A percentile compares a stretch with the other conserved stretches of the same genome.
These are phyloP conservation scores for Sclerotinia subarctica DNA, from an alignment of 2,329 filamentous ascomycete species.

Conservation along the genomic window DNA sequence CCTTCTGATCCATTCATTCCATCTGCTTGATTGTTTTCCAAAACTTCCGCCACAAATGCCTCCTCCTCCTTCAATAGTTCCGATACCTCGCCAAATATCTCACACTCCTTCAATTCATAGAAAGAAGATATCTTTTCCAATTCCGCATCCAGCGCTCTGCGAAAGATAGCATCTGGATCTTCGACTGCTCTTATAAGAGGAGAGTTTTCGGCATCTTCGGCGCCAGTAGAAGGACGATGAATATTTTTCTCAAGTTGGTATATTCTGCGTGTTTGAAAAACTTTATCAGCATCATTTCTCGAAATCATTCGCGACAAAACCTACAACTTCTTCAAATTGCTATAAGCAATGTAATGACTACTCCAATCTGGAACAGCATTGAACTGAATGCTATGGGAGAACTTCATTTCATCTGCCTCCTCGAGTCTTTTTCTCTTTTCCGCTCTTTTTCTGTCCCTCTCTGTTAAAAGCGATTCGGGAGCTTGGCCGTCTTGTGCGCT, in stretches of 20 bases:
- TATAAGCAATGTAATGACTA: constrained; percentile 96
- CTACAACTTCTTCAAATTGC: constrained; percentile 96
- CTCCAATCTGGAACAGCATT: constrained; percentile 99
- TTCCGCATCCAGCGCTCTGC: constrained; percentile 77
- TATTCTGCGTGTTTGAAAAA: constrained; percentile 56
- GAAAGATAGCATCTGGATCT: constrained; percentile 80
- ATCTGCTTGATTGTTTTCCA: constrained; percentile 36
- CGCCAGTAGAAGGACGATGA: constrained; percentile 55
- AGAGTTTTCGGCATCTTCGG: constrained; percentile 75
- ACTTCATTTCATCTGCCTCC: constrained; percentile 90
- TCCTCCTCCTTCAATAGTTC: constrained; percentile 75
- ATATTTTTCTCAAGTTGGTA: constrained; percentile 89
- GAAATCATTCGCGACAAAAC: constrained; percentile 39
- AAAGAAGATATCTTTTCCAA: constrained; percentile 93
- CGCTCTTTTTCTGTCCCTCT: constrained; percentile 45
- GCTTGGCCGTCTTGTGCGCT: constrained; percentile 19
- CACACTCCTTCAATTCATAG: constrained; percentile 82
- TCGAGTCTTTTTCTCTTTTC: constrained; percentile 70
- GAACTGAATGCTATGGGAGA: constrained; percentile 98
- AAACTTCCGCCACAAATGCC: constrained; percentile 48
- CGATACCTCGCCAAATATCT: constrained; percentile 78
- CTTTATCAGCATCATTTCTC: background rate
- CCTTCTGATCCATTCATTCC: constrained; percentile 30
- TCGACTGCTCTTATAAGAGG: constrained; percentile 68
- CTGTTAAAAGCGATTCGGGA: constrained; percentile 4